Conservation (phyloP, 768 basidiomycete species). For the Omphalotus guepiniiformis region DNA sequence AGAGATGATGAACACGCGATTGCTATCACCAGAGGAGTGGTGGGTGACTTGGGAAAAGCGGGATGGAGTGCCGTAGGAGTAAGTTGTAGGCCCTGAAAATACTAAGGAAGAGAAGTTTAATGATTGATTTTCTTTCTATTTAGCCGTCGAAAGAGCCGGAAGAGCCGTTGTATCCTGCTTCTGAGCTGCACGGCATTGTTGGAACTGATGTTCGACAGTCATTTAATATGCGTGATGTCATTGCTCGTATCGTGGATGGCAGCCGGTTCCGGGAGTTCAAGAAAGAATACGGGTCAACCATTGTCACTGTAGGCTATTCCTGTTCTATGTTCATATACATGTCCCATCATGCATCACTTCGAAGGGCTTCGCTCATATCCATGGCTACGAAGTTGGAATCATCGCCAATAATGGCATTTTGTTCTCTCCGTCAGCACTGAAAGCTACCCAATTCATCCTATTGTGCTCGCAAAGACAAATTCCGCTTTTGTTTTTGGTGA, state of each 20-base stretch:
- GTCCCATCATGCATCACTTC: neutral
- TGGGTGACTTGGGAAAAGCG: conserved; percentile 72
- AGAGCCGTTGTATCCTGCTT: conserved; percentile 71
- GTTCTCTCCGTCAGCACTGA: conserved; percentile 89
- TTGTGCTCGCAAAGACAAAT: conserved; percentile 89
- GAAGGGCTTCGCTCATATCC: conserved; percentile 85
- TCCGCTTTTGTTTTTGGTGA: conserved; percentile 89
- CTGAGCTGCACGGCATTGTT: conserved; percentile 87
- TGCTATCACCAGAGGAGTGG: conserved; percentile 67
- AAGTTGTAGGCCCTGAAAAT: too few species aligned
- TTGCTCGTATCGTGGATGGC: conserved; percentile 88
- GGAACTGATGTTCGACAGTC: conserved; percentile 84
- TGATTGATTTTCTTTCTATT: too few species aligned
- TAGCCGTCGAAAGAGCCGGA: conserved; percentile 62
- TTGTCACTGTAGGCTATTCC: conserved; percentile 65
- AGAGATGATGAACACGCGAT: conserved; percentile 84
- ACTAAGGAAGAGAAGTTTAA: too few species aligned
- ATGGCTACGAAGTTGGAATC: conserved; percentile 88
- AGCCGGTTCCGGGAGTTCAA: conserved; percentile 94
- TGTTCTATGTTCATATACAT: neutral
- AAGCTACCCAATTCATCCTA: conserved; percentile 94
- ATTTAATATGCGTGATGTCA: conserved; percentile 93
- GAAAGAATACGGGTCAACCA: conserved; percentile 88
- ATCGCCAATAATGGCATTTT: conserved; percentile 94
- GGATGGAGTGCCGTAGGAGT: conserved; percentile 49